A percentile compares a stretch with the other conserved stretches of the same genome.
Conservation (phyloP, 768 basidiomycete genomes). For the Gautieria morchelliformis region DNA sequence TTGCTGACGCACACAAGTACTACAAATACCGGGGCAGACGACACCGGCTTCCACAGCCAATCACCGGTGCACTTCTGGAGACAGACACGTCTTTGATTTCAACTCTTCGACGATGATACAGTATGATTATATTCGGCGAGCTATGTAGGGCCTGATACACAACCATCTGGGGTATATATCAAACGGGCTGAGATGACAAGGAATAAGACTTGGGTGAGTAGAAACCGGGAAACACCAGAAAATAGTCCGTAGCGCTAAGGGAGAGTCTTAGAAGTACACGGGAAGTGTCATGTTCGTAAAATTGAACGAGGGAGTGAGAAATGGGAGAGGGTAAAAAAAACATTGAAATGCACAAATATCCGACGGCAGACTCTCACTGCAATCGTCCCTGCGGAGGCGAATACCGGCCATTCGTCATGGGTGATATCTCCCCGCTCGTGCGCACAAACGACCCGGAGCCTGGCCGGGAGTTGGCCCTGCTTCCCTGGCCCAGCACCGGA, state of each 20-base stretch:
- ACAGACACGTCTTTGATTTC: too few relatives aligned
- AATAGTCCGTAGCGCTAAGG: slow-evolving; percentile 2
- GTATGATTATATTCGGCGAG: background rate
- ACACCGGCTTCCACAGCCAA: background rate
- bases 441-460: background rate
- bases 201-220: background rate
- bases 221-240: background rate
- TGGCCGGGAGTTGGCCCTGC: background rate
- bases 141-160: background rate
- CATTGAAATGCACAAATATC: slow-evolving; percentile 1
- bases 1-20: too few relatives aligned
- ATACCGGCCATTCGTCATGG: slow-evolving; percentile 4
- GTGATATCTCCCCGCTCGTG: slow-evolving; percentile 1
- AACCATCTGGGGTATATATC: background rate
- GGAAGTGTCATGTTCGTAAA: background rate
- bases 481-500: background rate
- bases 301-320: background rate
- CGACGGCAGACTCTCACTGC: background rate
- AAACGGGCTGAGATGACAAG: background rate
- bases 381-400: background rate
- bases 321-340: background rate
- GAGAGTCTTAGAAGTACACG: slow-evolving; percentile 1
- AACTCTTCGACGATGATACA: too few relatives aligned
- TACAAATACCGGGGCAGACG: too few relatives aligned
- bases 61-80: background rate